Evolutionary conservation across 2,329 filamentous ascomycete genomes (phyloP), one percentile per base, ranked within the genome.

Genomic region (Xylaria digitata): DNA sequence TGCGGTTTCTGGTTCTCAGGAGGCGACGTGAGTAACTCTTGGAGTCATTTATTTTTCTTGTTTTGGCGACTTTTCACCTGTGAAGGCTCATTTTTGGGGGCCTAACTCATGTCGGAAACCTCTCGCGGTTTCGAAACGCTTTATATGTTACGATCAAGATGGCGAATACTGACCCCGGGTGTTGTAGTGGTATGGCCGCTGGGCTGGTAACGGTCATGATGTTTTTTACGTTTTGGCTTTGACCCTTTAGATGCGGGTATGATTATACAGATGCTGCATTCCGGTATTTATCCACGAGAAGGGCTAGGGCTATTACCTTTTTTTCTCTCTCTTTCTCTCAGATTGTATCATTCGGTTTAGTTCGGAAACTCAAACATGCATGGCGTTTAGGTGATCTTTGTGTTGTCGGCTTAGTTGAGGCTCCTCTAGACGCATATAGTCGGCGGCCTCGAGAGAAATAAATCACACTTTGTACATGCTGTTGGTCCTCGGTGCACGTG

Each of bases 141-240:
- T 7, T 30, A 45, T 19, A 19, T 23, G 43, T 55, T 26, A 43
- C 21, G 53, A 23, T 55, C 21, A 26, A 13, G 42, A 19, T 43
- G 15, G 21, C 53, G 21, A 55, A 30, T 43, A 54, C 53, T 55
- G 37, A 55, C 53, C 21, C 30, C 37, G 37, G 15, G 2, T 45
- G 7, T 42, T 55, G 17, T 55, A 55, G 53, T 3, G 82, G 83
- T 17, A 85, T 86, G 82, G 79, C 80, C 30, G 79, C 80, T n/a
- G 84, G 79, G 3, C 74, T 86, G 8, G 80, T 82, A 1, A 80
- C 78, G 40, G 82, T 86, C n/a, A 84, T 85, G 83, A 76, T 86
- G 66, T 78, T 84, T 46, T 85, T 86, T 68, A 80, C 84, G 40
- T 80, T 84, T 66, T 85, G 83, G 81, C 73, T 86, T 65, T 85